Conservation (phyloP, 768 basidiomycete species). For the Coprinopsis sp. region DNA sequence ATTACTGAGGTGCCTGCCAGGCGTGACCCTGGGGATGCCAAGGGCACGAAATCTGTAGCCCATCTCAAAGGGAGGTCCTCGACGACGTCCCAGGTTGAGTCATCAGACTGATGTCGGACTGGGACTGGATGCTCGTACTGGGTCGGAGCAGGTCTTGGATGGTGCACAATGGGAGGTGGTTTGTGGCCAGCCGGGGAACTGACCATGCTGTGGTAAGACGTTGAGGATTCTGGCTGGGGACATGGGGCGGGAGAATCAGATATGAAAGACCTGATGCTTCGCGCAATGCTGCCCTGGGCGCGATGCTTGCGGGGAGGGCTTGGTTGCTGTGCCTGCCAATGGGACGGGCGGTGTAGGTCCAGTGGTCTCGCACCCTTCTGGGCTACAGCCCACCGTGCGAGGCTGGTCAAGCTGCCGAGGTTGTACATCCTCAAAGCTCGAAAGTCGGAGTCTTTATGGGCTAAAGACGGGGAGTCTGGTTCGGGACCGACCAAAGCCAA, state of each 20-base stretch:
- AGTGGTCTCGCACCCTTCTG: slow-evolving; percentile 65
- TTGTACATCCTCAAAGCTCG: slow-evolving; percentile 74
- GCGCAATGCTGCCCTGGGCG: slow-evolving; percentile 53
- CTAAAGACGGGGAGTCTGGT: slow-evolving; percentile 32
- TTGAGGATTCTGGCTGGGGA: slow-evolving; percentile 15
- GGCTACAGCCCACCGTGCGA: slow-evolving; percentile 69
- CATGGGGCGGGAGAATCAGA: slow-evolving; percentile 23
- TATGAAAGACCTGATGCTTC: slow-evolving; percentile 58
- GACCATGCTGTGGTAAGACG: slow-evolving; percentile 32
- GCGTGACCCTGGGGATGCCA: slow-evolving; percentile 66
- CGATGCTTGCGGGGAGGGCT: slow-evolving; percentile 45
- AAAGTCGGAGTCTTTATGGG: slow-evolving; percentile 48
- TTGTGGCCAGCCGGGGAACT: slow-evolving; percentile 18
- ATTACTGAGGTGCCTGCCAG: slow-evolving; percentile 53
- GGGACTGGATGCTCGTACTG: slow-evolving; percentile 16
- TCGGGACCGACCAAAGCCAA: slow-evolving; percentile 70
- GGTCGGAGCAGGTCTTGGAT: slow-evolving; percentile 8
- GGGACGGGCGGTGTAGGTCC: slow-evolving; percentile 48
- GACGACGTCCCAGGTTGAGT: slow-evolving; percentile 67
- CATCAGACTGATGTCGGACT: slow-evolving; percentile 32
- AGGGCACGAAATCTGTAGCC: slow-evolving; percentile 83
- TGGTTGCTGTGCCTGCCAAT: slow-evolving; percentile 46
- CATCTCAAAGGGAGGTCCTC: slow-evolving; percentile 73
- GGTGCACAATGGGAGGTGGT: slow-evolving; percentile 11
- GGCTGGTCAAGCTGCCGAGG: slow-evolving; percentile 64